Conservation (phyloP, 345 rosid genomes). For the Cochlearia excelsa region DNA sequence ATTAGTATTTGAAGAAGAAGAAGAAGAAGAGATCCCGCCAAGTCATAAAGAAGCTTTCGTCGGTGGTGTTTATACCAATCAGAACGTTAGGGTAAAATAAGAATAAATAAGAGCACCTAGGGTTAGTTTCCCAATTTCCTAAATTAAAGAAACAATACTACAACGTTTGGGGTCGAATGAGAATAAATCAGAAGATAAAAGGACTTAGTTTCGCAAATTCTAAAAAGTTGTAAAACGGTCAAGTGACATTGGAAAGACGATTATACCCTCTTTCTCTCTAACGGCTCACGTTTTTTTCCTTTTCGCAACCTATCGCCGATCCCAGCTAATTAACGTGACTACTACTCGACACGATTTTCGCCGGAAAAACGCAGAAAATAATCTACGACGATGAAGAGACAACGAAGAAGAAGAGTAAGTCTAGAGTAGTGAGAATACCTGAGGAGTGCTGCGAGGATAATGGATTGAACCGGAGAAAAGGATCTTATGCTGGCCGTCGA, state of each 20-base stretch:
- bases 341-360: conserved; percentile 3
- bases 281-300: conserved; percentile 25
- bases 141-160: not conserved
- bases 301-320: conserved; percentile 12
- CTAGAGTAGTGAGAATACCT: conserved; percentile 34
- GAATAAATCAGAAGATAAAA: not conserved
- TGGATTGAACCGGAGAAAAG: conserved; percentile 88
- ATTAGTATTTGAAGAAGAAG: conserved; percentile 17
- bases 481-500: conserved; percentile 56
- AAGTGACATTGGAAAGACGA: conserved; percentile 18
- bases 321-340: conserved; percentile 30
- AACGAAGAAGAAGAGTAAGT: conserved; percentile 7
- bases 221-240: conserved; percentile 16
- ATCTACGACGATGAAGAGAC: not conserved
- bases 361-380: not conserved
- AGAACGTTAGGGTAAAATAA: no score
- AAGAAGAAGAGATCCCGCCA: conserved; percentile 27
- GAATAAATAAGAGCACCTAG: no score
- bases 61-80: not conserved
- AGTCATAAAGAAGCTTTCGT: not conserved
- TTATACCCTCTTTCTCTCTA: conserved; percentile 24
- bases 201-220: not conserved
- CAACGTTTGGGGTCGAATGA: not conserved
- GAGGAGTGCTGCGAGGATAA: conserved; percentile 76
- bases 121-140: no score